Evolutionary conservation across 176 grass and related monocot species (phyloP).

Genomic region (Chrysopogon serrulatus): DNA sequence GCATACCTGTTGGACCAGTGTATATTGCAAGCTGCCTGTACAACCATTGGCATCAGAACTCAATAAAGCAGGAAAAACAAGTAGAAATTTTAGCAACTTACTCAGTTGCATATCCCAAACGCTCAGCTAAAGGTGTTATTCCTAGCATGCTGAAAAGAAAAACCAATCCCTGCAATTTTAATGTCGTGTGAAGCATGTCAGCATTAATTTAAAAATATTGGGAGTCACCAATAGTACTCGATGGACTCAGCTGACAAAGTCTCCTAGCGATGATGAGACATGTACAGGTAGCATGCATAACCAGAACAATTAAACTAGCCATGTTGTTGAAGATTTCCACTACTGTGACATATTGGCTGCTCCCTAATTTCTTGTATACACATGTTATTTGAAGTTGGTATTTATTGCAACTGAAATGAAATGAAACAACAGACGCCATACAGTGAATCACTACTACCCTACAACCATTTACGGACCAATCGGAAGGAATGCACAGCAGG

Average conservation of each 20-base stretch:
- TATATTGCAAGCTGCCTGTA: constrained; percentile 69
- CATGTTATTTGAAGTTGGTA: neutral
- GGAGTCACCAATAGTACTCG: neutral
- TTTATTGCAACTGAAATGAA: neutral
- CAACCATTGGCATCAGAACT: constrained; percentile 21
- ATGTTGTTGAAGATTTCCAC: neutral
- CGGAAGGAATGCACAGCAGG: neutral
- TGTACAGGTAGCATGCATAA: neutral
- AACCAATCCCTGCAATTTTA: constrained; percentile 49
- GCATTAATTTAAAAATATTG: neutral
- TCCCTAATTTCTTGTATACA: neutral
- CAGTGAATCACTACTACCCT: neutral
- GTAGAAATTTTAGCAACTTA: constrained; percentile 43
- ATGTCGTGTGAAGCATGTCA: constrained; percentile 2
- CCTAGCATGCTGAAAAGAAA: constrained; percentile 83
- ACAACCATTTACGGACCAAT: neutral
- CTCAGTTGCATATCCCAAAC: constrained; percentile 83
- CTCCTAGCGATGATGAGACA: neutral
- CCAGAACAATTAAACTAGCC: neutral
- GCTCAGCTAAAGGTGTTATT: constrained; percentile 77
- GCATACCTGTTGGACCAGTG: constrained; percentile 72
- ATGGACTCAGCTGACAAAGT: neutral
- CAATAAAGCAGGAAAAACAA: constrained; percentile 11
- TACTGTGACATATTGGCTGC: neutral
- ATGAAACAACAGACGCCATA: neutral